Evolutionary conservation across 345 rosid species (phyloP).

Genomic region (Boechera stricta): DNA sequence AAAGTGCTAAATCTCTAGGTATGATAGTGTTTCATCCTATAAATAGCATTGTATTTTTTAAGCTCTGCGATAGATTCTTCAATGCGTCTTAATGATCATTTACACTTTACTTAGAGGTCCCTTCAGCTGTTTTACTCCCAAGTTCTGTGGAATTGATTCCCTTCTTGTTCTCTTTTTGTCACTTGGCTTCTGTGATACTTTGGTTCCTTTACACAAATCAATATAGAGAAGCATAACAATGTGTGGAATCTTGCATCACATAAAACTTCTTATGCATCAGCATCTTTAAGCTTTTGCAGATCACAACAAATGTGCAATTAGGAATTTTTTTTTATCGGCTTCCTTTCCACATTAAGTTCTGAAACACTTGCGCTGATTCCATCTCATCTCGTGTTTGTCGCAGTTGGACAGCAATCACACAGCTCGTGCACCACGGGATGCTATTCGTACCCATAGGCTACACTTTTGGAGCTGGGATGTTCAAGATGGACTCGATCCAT

Average conservation of each 20-base stretch:
- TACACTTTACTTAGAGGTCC: neutral
- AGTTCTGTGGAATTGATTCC: neutral
- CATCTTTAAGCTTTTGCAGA: neutral
- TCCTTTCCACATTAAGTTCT: too few relatives aligned
- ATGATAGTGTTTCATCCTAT: conserved; percentile 1
- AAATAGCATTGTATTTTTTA: neutral
- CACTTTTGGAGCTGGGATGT: conserved; percentile 86
- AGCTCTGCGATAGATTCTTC: conserved; percentile 12
- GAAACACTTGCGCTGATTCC: conserved; percentile 8
- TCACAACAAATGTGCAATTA: too few relatives aligned
- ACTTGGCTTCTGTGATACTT: neutral
- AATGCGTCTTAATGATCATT: neutral
- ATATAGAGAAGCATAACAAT: neutral
- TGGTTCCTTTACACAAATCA: neutral
- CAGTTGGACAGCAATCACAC: conserved; percentile 85
- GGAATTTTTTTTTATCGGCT: too few relatives aligned
- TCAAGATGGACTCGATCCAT: conserved; percentile 71
- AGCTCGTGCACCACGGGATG: conserved; percentile 85
- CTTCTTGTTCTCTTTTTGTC: neutral
- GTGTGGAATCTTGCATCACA: neutral
- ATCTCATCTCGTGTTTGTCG: conserved; percentile 20
- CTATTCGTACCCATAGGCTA: conserved; percentile 83
- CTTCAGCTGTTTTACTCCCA: neutral
- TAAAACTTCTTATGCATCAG: neutral
- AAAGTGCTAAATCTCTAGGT: neutral